These are phyloP conservation scores for Phaeoacremonium minimum DNA, from an alignment of 2,329 filamentous ascomycete genomes.

Conservation along the genomic window DNA sequence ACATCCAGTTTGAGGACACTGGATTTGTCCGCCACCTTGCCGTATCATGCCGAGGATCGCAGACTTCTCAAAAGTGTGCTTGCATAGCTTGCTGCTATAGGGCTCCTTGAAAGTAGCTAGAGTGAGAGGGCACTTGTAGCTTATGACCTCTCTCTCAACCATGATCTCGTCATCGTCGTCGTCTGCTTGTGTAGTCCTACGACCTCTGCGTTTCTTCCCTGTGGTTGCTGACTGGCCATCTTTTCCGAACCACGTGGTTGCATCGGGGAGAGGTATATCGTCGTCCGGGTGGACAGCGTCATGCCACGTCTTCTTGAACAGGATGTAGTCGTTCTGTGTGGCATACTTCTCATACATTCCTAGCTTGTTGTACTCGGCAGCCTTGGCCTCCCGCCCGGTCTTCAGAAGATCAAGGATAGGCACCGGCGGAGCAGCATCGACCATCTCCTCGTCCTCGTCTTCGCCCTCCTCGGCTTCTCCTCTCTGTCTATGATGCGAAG, in stretches of 20 bases:
- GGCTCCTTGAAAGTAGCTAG: constrained; percentile 61
- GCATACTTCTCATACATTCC: constrained; percentile 44
- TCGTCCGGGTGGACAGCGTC: constrained; percentile 44
- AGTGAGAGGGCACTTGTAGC: constrained; percentile 67
- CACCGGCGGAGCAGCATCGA: constrained; percentile 6
- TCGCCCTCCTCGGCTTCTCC: constrained; percentile 14
- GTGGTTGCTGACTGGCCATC: constrained; percentile 34
- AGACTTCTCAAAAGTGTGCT: constrained; percentile 66
- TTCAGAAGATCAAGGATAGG: constrained; percentile 25
- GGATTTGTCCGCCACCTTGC: constrained; percentile 24
- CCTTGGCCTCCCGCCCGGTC: constrained; percentile 28
- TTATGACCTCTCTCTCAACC: constrained; percentile 58
- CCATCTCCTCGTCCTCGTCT: constrained; percentile 15
- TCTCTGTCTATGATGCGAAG: constrained; percentile 14
- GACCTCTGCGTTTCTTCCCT: constrained; percentile 7
- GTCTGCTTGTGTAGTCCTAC: constrained; percentile 27
- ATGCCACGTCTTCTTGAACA: constrained; percentile 57
- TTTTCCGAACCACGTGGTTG: constrained; percentile 48
- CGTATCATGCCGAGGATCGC: constrained; percentile 54
- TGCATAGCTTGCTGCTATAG: constrained; percentile 62
- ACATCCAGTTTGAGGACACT: constrained; percentile 66
- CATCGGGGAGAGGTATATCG: constrained; percentile 46
- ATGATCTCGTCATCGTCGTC: constrained; percentile 66
- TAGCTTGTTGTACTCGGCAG: constrained; percentile 35
- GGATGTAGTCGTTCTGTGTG: constrained; percentile 52